Conservation (phyloP, 345 rosid species). For the Euphorbia pulcherrima region DNA sequence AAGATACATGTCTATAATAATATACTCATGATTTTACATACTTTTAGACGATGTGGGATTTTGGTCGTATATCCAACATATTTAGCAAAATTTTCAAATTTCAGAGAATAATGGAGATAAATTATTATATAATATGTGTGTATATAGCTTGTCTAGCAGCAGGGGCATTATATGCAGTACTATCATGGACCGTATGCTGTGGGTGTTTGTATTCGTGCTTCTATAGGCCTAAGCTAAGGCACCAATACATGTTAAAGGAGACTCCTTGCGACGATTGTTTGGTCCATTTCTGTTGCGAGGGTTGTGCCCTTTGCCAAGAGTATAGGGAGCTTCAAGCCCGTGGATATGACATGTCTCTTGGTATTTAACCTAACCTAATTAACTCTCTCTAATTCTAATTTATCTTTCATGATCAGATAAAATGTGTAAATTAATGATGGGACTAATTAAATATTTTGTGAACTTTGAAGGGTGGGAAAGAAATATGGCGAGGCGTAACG, state of each 20-base stretch:
- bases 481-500: conserved; percentile 1
- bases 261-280: conserved; percentile 25
- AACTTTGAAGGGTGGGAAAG: conserved; percentile 11
- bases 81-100: too few species aligned
- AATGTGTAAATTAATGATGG: too few species aligned
- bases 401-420: background rate
- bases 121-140: too few species aligned
- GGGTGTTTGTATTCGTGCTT: conserved; percentile 23
- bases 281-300: conserved; percentile 34
- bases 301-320: conserved; percentile 39
- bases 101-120: too few species aligned
- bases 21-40: too few species aligned
- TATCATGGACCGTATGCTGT: conserved; percentile 12
- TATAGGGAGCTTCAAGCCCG: conserved; percentile 39
- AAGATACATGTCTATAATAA: too few species aligned
- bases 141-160: conserved; percentile 31
- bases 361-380: too few species aligned
- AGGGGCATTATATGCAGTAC: conserved; percentile 24
- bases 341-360: conserved; percentile 39
- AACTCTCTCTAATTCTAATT: background rate
- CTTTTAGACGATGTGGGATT: too few species aligned
- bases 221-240: conserved; percentile 30
- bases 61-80: too few species aligned
- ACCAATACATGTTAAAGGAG: conserved; percentile 23
- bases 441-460: too few species aligned